Conservation (phyloP, 2,329 filamentous ascomycete genomes). For the Phyllosticta citribraziliensis region DNA sequence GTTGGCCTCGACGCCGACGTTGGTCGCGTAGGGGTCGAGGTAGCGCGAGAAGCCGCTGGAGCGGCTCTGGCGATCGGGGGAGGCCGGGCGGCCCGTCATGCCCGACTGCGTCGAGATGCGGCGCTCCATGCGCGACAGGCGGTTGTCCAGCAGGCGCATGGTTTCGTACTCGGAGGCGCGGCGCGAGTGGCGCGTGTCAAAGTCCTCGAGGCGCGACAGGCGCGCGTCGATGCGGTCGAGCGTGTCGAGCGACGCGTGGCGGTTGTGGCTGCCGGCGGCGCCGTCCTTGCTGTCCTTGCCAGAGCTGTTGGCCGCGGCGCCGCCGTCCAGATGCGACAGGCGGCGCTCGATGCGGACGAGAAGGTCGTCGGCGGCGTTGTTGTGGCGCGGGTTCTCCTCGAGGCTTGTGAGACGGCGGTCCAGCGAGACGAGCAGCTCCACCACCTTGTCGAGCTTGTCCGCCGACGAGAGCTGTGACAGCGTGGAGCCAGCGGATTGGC, state of each 20-base stretch:
- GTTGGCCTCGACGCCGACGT: not conserved
- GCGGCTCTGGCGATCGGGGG: not conserved
- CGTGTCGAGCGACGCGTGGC: not conserved
- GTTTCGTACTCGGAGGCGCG: conserved; percentile 1
- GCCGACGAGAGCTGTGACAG: not conserved
- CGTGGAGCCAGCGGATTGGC: not conserved
- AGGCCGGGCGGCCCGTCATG: not conserved
- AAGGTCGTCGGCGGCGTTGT: not conserved
- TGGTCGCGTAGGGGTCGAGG: not conserved
- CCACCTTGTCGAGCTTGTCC: conserved; percentile 10
- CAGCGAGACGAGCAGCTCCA: conserved; percentile 8
- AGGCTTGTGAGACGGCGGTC: conserved; percentile 5
- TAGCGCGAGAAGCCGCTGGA: not conserved
- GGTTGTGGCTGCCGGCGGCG: not conserved
- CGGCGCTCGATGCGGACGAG: conserved; percentile 5
- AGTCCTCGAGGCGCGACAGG: conserved; percentile 4
- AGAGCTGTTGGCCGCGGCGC: not conserved
- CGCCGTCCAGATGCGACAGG: conserved; percentile 2
- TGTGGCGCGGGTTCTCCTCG: conserved; percentile 4
- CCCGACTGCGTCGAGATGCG: not conserved
- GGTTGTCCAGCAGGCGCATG: conserved; percentile 2
- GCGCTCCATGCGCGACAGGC: conserved; percentile 3
- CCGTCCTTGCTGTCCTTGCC: not conserved
- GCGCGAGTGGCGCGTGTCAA: not conserved
- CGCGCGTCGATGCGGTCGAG: conserved; percentile 10